Percentiles rank a stretch among this genome's conserved stretches.
Evolutionary conservation across 495 filamentous ascomycete species (phyloP).

Genomic region (Aspergillus affinis): DNA sequence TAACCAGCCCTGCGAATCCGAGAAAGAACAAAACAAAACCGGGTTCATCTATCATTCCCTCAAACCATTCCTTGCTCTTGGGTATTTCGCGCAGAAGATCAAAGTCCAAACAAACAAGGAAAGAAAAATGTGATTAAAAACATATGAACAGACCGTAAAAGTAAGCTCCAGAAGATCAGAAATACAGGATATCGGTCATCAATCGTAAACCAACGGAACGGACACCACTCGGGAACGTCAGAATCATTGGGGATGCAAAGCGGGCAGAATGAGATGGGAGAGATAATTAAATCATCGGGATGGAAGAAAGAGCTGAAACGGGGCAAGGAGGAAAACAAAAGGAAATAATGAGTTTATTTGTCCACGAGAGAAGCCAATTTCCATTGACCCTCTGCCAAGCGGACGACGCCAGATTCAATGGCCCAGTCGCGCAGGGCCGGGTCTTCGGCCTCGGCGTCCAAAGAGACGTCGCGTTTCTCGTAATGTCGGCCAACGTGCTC

Average conservation of each 20-base stretch:
- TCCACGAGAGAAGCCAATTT: constrained; percentile 15
- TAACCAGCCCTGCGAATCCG: background rate
- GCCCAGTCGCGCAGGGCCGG: constrained; percentile 52
- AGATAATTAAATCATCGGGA: background rate
- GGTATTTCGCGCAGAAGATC: background rate
- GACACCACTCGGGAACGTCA: background rate
- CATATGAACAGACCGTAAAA: background rate
- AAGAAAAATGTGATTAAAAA: background rate
- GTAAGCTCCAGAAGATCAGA: background rate
- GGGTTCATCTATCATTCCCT: background rate
- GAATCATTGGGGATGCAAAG: background rate
- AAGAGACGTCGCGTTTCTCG: constrained; percentile 48
- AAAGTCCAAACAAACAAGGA: background rate
- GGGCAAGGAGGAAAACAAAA: constrained; percentile 1
- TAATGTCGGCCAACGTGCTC: constrained; percentile 88
- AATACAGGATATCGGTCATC: constrained; percentile 8
- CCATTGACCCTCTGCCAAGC: constrained; percentile 13
- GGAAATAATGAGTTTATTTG: constrained; percentile 9
- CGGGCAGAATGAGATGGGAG: constrained; percentile 1
- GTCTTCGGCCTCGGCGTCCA: constrained; percentile 43
- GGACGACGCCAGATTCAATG: constrained; percentile 44
- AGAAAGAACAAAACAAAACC: background rate
- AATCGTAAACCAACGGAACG: background rate
- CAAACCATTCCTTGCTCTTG: background rate
- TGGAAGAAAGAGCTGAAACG: background rate